Percentiles rank a stretch among this genome's conserved stretches.
phyloP scores from a whole-genome alignment of 2,329 filamentous ascomycete species.

The Penicillium sp. region DNA sequence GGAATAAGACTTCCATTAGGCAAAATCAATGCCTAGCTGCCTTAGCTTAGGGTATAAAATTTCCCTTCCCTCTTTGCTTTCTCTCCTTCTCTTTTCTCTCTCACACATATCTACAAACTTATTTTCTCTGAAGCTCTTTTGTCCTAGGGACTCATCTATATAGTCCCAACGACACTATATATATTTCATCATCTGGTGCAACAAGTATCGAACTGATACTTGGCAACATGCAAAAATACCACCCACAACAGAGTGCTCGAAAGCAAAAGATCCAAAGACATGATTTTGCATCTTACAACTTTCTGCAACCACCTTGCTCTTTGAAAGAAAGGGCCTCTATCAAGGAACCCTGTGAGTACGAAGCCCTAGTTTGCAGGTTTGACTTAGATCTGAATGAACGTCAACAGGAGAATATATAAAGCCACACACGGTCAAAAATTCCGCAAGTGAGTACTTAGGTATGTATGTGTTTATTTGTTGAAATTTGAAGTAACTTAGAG shows the following conservation, averaged over 20 bases:
- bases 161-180: not conserved
- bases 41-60: not conserved
- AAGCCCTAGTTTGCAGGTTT: no score
- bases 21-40: not conserved
- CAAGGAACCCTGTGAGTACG: no score
- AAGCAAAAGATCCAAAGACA: not conserved
- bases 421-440: no score
- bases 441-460: no score
- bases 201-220: not conserved
- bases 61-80: not conserved
- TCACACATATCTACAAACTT: not conserved
- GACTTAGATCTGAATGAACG: no score
- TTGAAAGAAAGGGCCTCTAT: no score
- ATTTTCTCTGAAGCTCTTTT: not conserved
- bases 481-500: no score
- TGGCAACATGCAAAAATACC: not conserved
- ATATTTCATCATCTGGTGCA: not conserved
- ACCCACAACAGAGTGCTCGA: not conserved
- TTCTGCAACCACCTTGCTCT: no score
- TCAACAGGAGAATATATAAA: no score
- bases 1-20: not conserved
- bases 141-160: not conserved
- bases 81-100: not conserved
- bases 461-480: no score
- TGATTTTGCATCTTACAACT: not conserved